These are phyloP conservation scores for Epichloe coenophiala DNA, from an alignment of 2,329 filamentous ascomycete species.

Conservation along the genomic window DNA sequence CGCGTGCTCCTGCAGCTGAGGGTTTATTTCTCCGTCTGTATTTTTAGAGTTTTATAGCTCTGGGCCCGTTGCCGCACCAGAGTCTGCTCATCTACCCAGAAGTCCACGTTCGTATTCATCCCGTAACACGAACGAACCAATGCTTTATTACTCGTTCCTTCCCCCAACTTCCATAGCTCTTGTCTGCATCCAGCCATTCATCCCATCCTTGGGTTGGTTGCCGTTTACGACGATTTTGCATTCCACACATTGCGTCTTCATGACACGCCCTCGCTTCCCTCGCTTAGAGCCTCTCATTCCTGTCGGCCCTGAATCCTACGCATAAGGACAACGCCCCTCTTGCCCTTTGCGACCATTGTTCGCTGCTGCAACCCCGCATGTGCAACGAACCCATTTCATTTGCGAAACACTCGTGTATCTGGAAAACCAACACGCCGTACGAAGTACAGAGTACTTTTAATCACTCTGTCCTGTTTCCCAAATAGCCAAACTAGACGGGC, in stretches of 20 bases:
- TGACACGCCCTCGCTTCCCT: background rate
- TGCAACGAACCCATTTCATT: background rate
- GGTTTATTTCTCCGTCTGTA: background rate
- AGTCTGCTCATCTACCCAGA: background rate
- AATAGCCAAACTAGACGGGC: background rate
- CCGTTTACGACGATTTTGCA: background rate
- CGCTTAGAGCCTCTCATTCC: background rate
- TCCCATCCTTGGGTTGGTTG: background rate
- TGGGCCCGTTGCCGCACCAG: background rate
- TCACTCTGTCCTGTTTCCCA: too few relatives aligned
- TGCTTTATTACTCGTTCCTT: background rate
- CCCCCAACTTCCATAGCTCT: background rate
- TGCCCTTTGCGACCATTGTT: background rate
- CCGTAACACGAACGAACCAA: background rate
- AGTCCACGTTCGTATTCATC: background rate
- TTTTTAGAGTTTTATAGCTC: background rate
- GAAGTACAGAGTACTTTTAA: too few relatives aligned
- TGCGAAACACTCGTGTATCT: background rate
- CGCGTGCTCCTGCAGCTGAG: background rate
- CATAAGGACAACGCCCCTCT: background rate
- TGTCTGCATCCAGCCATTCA: background rate
- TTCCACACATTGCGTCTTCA: constrained; percentile 2
- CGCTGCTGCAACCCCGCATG: background rate
- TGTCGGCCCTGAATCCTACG: background rate
- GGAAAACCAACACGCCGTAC: background rate